Evolutionary conservation across 768 basidiomycete genomes (phyloP).

Genomic region (Pulveroboletus sp.): DNA sequence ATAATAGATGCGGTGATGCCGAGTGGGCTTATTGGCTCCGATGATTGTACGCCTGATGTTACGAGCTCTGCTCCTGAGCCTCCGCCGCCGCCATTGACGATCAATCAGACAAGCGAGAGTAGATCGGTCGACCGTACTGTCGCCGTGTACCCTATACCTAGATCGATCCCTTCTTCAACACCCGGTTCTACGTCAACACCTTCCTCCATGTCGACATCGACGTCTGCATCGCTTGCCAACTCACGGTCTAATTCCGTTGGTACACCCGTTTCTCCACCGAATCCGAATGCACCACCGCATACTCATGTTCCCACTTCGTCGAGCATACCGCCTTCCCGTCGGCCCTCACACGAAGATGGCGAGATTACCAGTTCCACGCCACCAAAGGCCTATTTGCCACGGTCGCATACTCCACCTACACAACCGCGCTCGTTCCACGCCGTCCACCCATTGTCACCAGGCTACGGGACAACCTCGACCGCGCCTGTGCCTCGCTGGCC

Average conservation of each 20-base stretch:
- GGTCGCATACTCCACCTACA: conserved; percentile 43
- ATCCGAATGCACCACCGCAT: neutral
- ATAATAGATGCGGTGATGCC: conserved; percentile 20
- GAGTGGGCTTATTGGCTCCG: conserved; percentile 12
- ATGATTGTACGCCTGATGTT: conserved; percentile 19
- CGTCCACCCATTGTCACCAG: conserved; percentile 23
- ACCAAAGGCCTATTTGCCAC: conserved; percentile 34
- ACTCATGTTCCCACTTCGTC: conserved; percentile 1
- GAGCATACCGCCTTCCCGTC: conserved; percentile 18
- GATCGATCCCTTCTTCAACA: neutral
- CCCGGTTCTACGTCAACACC: conserved; percentile 10
- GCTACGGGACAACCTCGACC: conserved; percentile 19
- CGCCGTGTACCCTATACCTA: neutral
- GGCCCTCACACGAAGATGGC: conserved; percentile 47
- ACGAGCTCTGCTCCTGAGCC: conserved; percentile 30
- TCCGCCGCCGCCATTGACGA: conserved; percentile 29
- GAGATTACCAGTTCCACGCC: conserved; percentile 42
- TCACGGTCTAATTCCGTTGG: conserved; percentile 27
- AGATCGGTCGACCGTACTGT: conserved; percentile 1
- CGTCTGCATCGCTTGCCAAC: conserved; percentile 17
- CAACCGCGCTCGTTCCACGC: conserved; percentile 44
- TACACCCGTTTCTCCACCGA: conserved; percentile 6
- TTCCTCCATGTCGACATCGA: conserved; percentile 19
- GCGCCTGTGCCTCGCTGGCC: conserved; percentile 27
- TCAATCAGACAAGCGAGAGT: conserved; percentile 16